These are phyloP conservation scores for Helicosporidium sp. DNA, from an alignment of 139 green algal species.

Conservation along the genomic window DNA sequence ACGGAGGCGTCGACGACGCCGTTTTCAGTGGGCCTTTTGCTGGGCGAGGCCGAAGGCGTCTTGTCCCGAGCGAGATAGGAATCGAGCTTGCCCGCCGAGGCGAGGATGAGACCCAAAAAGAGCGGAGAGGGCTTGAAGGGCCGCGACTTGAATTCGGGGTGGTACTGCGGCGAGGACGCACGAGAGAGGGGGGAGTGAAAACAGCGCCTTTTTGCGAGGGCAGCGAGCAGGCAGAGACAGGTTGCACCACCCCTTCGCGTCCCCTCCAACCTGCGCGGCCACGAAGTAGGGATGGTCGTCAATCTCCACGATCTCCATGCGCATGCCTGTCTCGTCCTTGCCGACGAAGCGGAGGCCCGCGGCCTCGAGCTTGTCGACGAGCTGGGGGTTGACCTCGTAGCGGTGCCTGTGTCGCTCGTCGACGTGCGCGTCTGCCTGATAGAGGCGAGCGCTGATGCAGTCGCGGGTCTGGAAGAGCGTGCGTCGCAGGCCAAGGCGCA, in stretches of 20 bases:
- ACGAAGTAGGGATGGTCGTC: slow-evolving; percentile 73
- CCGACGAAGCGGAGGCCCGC: slow-evolving; percentile 75
- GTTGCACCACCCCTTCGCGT: background rate
- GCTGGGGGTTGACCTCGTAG: slow-evolving; percentile 88
- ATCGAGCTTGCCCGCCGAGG: slow-evolving; percentile 26
- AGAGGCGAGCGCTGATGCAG: slow-evolving; percentile 82
- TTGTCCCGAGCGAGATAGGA: slow-evolving; percentile 11
- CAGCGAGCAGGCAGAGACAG: too few relatives aligned
- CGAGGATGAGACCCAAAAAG: slow-evolving; percentile 75
- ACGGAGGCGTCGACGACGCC: too few relatives aligned
- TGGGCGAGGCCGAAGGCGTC: slow-evolving; percentile 9
- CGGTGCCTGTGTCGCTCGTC: slow-evolving; percentile 90
- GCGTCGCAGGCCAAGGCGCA: slow-evolving; percentile 73
- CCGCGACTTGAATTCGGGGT: slow-evolving; percentile 79
- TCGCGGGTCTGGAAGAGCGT: slow-evolving; percentile 77
- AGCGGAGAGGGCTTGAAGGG: slow-evolving; percentile 54
- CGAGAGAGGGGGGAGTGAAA: too few relatives aligned
- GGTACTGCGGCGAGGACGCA: slow-evolving; percentile 60
- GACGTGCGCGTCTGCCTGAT: slow-evolving; percentile 63
- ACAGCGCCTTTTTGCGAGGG: background rate
- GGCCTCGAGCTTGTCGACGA: slow-evolving; percentile 68
- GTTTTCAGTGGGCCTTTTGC: too few relatives aligned
- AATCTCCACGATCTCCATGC: slow-evolving; percentile 97
- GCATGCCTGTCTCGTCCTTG: slow-evolving; percentile 67
- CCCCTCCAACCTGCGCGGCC: slow-evolving; percentile 19